Conservation (phyloP, 352 stramenopile genomes). For the Globisporangium canariense region DNA sequence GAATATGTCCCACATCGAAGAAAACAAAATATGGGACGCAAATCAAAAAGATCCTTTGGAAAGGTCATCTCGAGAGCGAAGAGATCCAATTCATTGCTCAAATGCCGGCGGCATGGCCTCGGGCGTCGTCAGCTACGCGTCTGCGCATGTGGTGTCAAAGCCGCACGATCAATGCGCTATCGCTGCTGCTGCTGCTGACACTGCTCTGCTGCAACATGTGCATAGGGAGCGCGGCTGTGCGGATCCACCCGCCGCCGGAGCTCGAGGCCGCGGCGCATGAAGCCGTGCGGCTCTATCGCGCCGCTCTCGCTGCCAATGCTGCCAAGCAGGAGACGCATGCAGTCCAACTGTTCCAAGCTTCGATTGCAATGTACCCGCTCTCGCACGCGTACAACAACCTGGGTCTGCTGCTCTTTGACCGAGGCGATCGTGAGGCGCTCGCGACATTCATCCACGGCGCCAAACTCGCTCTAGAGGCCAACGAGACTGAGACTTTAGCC, state of each 20-base stretch:
- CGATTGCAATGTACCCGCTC: conserved; percentile 51
- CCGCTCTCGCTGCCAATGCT: conserved; percentile 13
- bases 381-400: conserved; percentile 79
- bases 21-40: background rate
- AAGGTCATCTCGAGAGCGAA: background rate
- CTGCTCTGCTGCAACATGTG: background rate
- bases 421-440: conserved; percentile 26
- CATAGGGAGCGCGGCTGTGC: too few relatives aligned
- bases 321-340: conserved; percentile 15
- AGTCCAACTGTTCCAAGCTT: conserved; percentile 37
- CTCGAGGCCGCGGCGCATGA: background rate
- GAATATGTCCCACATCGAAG: background rate
- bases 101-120: background rate
- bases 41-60: conserved; percentile 1
- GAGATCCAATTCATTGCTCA: background rate
- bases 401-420: conserved; percentile 50
- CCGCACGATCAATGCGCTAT: background rate
- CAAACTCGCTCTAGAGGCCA: conserved; percentile 22
- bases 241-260: background rate
- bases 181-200: background rate
- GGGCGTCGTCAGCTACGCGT: too few relatives aligned
- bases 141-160: background rate
- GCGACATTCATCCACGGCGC: conserved; percentile 40
- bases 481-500: conserved; percentile 36
- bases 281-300: conserved; percentile 29